Evolutionary conservation across 139 green algal genomes (phyloP).

Genomic region (Auxenochlorella pyrenoidosa): DNA sequence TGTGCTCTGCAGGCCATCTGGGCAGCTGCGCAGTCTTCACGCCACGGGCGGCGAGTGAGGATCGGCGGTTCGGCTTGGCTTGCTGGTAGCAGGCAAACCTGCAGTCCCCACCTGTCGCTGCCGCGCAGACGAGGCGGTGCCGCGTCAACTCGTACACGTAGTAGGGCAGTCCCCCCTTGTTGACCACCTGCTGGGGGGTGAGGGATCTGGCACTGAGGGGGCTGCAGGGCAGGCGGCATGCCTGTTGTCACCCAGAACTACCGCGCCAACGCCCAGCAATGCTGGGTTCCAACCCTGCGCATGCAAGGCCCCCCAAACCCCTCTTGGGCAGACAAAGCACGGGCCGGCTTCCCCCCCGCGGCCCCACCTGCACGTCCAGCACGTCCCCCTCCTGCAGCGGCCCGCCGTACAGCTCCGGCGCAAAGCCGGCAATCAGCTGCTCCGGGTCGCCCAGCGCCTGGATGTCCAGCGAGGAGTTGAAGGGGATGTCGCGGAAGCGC

Average conservation of each 20-base stretch:
- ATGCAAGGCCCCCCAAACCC: too few relatives aligned
- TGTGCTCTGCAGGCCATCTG: too few relatives aligned
- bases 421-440: conserved; percentile 89
- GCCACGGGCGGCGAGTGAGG: too few relatives aligned
- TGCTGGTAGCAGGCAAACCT: neutral
- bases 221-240: too few relatives aligned
- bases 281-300: too few relatives aligned
- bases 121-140: conserved; percentile 64
- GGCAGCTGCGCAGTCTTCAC: too few relatives aligned
- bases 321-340: too few relatives aligned
- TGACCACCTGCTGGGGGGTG: neutral
- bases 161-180: conserved; percentile 65
- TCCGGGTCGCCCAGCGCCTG: conserved; percentile 76
- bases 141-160: conserved; percentile 66
- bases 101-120: conserved; percentile 36
- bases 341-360: too few relatives aligned
- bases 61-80: too few relatives aligned
- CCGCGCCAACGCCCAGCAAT: too few relatives aligned
- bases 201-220: too few relatives aligned
- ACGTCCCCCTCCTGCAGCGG: conserved; percentile 69
- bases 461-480: conserved; percentile 68
- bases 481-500: conserved; percentile 76
- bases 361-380: neutral
- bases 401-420: conserved; percentile 85
- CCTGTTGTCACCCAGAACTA: too few relatives aligned